Evolutionary conservation across 129 eudicot genomes (phyloP), one percentile per base, ranked within the genome.

Genomic region (Centella asiatica): DNA sequence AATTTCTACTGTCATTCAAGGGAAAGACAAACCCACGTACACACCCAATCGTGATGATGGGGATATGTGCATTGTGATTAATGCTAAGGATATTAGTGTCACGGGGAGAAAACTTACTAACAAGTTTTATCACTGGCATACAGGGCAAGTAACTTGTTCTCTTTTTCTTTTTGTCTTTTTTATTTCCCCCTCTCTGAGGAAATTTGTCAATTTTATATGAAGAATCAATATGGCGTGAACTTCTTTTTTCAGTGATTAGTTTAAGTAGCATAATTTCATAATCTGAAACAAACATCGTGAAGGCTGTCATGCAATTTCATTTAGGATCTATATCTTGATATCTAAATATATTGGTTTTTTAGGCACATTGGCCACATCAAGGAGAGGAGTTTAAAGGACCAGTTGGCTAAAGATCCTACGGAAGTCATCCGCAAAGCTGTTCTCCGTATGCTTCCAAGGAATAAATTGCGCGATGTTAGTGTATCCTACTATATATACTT

Each of bases 391-490:
- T 79, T 89, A 64, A 89, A 89, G 74, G 97, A 86, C 67, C 97
- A 89, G 68, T 71, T 89, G 97, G 82, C 77, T 0, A 89, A 80
- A 74, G 97, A 89, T 80, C 95, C 97, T 60, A 89, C 95, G n/a
- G 97, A 86, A 81, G 97, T 90, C 57, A 90, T 90, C 50, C 86
- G 97, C 19, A 90, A 90, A 83, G 97, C 97, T 78, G 93, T 90
- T 29, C 22, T 86, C 57, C 92, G 97, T 40, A 90, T 90, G 97
- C 93, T 90, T 44, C 97, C 97, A 20, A 72, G 97, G 67, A 90
- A 90, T 72, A 90, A 90, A 74, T 66, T 90, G 47, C 95, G 97
- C 27, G 97, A 90, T 77, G 97, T 90, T 65, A 86, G 97, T 79
- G 12, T 12, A 34, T 50, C 13, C 28, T 29, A 20, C 24, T 57